Evolutionary conservation across 179 eudicot genomes (phyloP), one percentile per base, ranked within the genome.

Genomic region (Nepenthes alata): DNA sequence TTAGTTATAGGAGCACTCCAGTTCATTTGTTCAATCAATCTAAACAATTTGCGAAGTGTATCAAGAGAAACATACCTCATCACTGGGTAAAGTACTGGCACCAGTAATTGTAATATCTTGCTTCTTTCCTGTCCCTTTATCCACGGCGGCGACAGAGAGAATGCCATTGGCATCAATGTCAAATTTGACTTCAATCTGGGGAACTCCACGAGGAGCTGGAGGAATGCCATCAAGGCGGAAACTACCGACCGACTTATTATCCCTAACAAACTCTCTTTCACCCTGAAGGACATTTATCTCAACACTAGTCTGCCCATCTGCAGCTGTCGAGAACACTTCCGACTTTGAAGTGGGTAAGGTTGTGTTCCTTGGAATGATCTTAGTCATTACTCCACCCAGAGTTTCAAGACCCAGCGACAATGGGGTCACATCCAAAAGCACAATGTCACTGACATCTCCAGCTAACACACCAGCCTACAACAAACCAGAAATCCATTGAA

Each of bases 81-180:
- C 78, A 15, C 12, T 58, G 38, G 78, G 78, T 60, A 74, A 66
- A 37, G 78, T 74, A 64, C 78, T 74, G 51, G 78, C 78, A 45
- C 78, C 78, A 51, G 78, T 74, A 39, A 74, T 74, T 13, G 74
- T 70, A 35, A 74, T 74, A 39, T 74, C 78, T 59, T 74, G 78
- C 66, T 74, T 65, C 71, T 74, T 74, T 10, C 74, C 74, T 5
- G 74, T 56, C 7, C 78, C 78, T 44, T 74, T 74, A 44, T 74
- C 78, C 47, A 66, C 35, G 25, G 78, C 74, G 25, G 71, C 47
- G 12, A 74, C 78, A 51, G 78, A 74, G 13, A 74, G 78, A 16
- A 74, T 74, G 36, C 78, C 78, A 62, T 69, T 74, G 54, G 78
- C 78, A 70, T 74, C 74, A 36, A 74, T 74, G 57, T 74, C 78